phyloP scores from a whole-genome alignment of 2,329 filamentous ascomycete species.

The Geosmithia flava region DNA sequence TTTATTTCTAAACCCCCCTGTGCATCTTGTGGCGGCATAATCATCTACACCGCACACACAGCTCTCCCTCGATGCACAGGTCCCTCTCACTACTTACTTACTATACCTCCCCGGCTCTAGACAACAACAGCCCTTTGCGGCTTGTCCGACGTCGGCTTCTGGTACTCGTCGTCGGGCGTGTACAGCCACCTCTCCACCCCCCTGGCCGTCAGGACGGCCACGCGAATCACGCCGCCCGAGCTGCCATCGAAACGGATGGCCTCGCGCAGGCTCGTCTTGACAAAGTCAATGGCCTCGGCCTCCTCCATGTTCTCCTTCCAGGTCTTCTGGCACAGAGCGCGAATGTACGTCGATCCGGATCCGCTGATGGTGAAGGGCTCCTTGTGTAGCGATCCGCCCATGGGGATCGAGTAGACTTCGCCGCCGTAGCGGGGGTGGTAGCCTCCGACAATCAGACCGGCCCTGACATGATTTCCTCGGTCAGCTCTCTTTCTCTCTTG shows the following conservation, averaged over 20 bases:
- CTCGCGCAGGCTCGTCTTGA: slow-evolving; percentile 81
- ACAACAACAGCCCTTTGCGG: not conserved
- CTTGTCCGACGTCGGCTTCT: slow-evolving; percentile 1
- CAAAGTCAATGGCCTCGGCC: slow-evolving; percentile 79
- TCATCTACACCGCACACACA: not conserved
- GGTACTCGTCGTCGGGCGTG: slow-evolving; percentile 82
- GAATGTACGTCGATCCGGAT: slow-evolving; percentile 97
- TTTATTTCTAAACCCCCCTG: not conserved
- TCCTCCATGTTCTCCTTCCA: slow-evolving; percentile 95
- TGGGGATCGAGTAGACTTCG: slow-evolving; percentile 93
- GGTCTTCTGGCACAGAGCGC: slow-evolving; percentile 94
- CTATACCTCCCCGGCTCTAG: not conserved
- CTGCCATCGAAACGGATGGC: slow-evolving; percentile 99
- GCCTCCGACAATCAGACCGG: slow-evolving; percentile 96
- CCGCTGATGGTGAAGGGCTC: slow-evolving; percentile 91
- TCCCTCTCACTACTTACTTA: not conserved
- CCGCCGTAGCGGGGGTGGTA: slow-evolving; percentile 93
- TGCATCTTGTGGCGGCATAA: not conserved
- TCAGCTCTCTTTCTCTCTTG: slow-evolving; percentile 6
- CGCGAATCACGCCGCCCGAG: slow-evolving; percentile 93
- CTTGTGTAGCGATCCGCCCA: slow-evolving; percentile 95
- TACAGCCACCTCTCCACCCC: slow-evolving; percentile 92
- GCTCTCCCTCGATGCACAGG: not conserved
- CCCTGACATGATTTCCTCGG: slow-evolving; percentile 35
- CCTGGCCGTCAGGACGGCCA: slow-evolving; percentile 87